phyloP scores from a whole-genome alignment of 1,284 basidiomycete genomes.

The Microbotryum intermedium region DNA sequence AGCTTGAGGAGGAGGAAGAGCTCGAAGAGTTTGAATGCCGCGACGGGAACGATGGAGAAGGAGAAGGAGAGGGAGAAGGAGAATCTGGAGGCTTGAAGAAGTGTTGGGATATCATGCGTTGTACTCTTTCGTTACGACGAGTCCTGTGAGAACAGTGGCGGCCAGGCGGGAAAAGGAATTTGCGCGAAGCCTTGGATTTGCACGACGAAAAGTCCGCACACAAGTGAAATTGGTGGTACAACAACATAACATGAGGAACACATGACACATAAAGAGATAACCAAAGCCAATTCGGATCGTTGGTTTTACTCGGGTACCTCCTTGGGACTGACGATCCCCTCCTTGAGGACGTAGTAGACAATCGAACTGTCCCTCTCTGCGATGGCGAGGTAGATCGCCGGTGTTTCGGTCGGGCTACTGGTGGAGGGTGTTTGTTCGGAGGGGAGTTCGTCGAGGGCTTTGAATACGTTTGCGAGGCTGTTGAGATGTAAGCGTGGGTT shows the following conservation, averaged over 20 bases:
- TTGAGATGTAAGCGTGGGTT: background rate
- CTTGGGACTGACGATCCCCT: conserved; percentile 32
- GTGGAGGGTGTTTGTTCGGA: background rate
- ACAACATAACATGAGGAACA: background rate
- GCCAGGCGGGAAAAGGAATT: too few species aligned
- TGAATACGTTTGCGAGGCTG: conserved; percentile 14
- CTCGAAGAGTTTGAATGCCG: background rate
- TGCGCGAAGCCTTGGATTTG: background rate
- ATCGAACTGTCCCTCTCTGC: conserved; percentile 30
- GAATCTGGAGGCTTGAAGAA: background rate
- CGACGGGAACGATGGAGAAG: too few species aligned
- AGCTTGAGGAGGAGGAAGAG: background rate
- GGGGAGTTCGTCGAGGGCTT: conserved; percentile 3
- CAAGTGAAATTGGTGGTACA: background rate
- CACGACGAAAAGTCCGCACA: too few species aligned
- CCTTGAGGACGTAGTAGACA: conserved; percentile 31
- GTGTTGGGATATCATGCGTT: background rate
- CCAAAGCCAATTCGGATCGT: background rate
- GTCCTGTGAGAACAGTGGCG: too few species aligned
- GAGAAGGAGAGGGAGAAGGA: background rate
- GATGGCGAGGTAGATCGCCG: conserved; percentile 24
- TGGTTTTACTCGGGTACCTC: conserved; percentile 29
- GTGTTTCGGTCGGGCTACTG: background rate
- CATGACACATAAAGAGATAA: background rate
- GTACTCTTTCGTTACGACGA: too few species aligned